Percentiles rank a stretch among this genome's conserved stretches.
Conservation (phyloP, 108 stramenopile genomes). For the Skeletonema potamos region DNA sequence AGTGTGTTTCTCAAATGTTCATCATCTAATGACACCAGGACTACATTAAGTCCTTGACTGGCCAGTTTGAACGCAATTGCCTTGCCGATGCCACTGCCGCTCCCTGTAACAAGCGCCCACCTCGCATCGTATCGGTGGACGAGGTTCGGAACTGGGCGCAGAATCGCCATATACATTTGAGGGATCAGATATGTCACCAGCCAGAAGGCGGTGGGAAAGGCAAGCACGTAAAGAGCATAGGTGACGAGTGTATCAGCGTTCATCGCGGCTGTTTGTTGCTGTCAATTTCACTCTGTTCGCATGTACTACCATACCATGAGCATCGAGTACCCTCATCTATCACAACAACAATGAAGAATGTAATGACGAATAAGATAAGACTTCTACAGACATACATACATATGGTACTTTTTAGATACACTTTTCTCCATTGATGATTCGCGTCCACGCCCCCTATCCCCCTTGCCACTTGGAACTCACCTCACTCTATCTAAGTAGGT, state of each 20-base stretch:
- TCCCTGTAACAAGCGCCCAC: conserved; percentile 99
- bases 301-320: too few species aligned
- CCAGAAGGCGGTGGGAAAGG: conserved; percentile 84
- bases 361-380: too few species aligned
- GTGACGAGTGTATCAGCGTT: neutral
- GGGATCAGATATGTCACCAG: conserved; percentile 77
- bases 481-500: too few species aligned
- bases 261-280: neutral
- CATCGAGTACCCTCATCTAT: too few species aligned
- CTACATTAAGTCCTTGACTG: conserved; percentile 94
- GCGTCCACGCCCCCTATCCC: too few species aligned
- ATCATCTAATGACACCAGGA: conserved; percentile 95
- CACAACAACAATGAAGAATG: too few species aligned
- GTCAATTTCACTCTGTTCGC: too few species aligned
- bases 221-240: conserved; percentile 51
- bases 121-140: conserved; percentile 86
- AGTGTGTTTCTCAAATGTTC: conserved; percentile 84
- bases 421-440: too few species aligned
- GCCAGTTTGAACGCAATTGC: conserved; percentile 92
- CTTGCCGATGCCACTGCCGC: conserved; percentile 95
- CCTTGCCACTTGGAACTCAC: too few species aligned
- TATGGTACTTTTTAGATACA: too few species aligned
- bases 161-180: conserved; percentile 70
- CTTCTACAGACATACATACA: too few species aligned
- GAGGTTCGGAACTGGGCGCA: conserved; percentile 82